Conservation (phyloP, 176 grass and related monocot species). For the Paspalum notatum region DNA sequence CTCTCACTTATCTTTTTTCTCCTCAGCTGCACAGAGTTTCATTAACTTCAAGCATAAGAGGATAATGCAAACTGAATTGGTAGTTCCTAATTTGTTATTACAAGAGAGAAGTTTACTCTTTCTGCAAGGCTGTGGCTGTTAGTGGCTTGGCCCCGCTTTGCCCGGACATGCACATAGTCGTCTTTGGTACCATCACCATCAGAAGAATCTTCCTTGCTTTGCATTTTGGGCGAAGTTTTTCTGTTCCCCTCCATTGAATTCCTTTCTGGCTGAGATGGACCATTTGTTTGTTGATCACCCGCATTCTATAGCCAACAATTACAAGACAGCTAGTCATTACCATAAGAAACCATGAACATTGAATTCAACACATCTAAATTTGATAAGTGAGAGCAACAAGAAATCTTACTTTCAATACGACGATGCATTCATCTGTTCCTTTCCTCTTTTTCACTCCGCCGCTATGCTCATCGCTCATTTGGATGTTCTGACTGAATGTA, state of each 20-base stretch:
- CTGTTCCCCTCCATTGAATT: constrained; percentile 52
- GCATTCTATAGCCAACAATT: constrained; percentile 45
- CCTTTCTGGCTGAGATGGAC: constrained; percentile 49
- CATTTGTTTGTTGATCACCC: constrained; percentile 56
- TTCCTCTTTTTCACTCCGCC: constrained; percentile 67
- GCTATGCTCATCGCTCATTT: constrained; percentile 55
- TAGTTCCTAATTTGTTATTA: neutral
- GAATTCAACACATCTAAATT: constrained; percentile 2
- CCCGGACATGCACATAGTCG: constrained; percentile 86
- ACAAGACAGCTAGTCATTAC: constrained; percentile 18
- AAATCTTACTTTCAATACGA: constrained; percentile 48
- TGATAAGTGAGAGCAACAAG: neutral
- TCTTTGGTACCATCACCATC: constrained; percentile 73
- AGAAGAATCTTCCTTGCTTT: constrained; percentile 56
- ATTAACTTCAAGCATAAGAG: constrained; percentile 45
- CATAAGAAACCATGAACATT: constrained; percentile 26
- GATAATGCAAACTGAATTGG: constrained; percentile 35
- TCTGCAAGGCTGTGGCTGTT: constrained; percentile 99
- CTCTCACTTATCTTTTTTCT: constrained; percentile 98
- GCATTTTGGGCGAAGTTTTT: constrained; percentile 44
- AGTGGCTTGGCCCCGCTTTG: constrained; percentile 92
- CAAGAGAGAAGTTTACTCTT: constrained; percentile 65
- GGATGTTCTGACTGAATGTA: constrained; percentile 60
- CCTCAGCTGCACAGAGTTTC: constrained; percentile 61
- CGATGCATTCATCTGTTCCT: constrained; percentile 36